Evolutionary conservation across 345 rosid genomes (phyloP).

Genomic region (Kandelia obovata): DNA sequence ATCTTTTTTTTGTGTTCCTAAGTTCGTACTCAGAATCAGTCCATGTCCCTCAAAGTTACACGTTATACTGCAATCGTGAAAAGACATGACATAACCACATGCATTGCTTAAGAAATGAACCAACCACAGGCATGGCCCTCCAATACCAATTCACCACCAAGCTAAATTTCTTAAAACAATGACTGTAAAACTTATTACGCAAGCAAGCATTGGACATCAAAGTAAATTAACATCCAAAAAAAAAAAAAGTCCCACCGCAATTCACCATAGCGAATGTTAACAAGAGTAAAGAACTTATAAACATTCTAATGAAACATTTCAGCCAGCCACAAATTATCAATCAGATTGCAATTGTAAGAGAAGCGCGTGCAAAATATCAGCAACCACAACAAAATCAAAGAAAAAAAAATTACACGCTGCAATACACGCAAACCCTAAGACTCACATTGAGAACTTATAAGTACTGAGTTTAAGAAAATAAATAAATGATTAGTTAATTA

Average conservation of each 20-base stretch:
- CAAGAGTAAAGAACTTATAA: not conserved
- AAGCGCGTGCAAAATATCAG: not conserved
- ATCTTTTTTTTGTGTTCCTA: no score
- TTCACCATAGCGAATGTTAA: no score
- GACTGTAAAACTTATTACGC: not conserved
- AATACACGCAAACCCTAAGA: not conserved
- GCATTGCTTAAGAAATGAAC: no score
- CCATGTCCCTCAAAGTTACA: no score
- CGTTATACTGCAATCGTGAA: no score
- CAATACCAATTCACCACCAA: not conserved
- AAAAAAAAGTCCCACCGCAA: not conserved
- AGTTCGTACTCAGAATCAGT: no score
- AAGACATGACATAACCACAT: no score
- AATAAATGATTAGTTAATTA: not conserved
- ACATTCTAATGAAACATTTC: no score
- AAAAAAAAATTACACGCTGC: constrained; percentile 1
- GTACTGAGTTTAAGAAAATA: not conserved
- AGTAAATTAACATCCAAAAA: not conserved
- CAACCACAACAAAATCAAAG: not conserved
- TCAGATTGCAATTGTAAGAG: no score
- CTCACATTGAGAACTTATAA: not conserved
- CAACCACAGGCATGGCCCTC: not conserved
- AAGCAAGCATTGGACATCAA: not conserved
- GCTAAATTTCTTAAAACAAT: no score
- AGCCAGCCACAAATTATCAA: no score